Evolutionary conservation across 345 rosid species (phyloP), one percentile per base, ranked within the genome.

Genomic region (Rhodamnia rubescens): DNA sequence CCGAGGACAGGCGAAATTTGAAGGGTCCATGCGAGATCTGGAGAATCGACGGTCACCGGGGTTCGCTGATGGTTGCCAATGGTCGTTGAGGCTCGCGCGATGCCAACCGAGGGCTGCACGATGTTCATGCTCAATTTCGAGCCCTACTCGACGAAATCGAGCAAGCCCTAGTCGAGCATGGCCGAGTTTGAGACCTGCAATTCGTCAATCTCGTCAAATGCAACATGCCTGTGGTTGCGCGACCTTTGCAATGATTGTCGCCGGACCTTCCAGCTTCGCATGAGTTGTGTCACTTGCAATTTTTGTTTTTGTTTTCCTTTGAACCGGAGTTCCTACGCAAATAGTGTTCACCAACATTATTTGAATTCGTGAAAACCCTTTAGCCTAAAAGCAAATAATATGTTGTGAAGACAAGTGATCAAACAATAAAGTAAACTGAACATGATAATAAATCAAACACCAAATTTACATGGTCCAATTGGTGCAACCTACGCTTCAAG

Each of bases 401-500:
- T 26, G 29, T 3, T 57, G 15, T 1, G 7, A 29, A 26, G 29
- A 26, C 13, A n/a, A 57, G 29, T 26, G 29, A 57, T 26, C 29
- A 2, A 11, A 57, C 6, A 26, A 57, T 1, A 57, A 55, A 57
- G 27, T 26, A 57, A 26, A 57, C 12, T 21, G 27, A 57, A 57
- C n/a, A 57, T 26, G 64, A 57, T 26, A 57, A 57, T 26, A 5
- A 1, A 27, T 57, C 3, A 2, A 2, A 57, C 15, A 26, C 0
- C 64, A 57, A 24, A 57, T 57, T 26, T 57, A 57, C 0, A 1
- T 57, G 15, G 13, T 57, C 15, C 3, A 2, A 11, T 58, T 1
- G 13, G 0, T 57, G 27, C 1, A 0, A 6, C 29, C 1, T 26
- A 57, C 0, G 5, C n/a, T 55, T 9, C 2, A 56, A 1, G 13